A percentile compares a stretch with the other conserved stretches of the same genome.
These are phyloP conservation scores for Aspergillus avenaceus DNA, from an alignment of 495 filamentous ascomycete species.

Conservation along the genomic window DNA sequence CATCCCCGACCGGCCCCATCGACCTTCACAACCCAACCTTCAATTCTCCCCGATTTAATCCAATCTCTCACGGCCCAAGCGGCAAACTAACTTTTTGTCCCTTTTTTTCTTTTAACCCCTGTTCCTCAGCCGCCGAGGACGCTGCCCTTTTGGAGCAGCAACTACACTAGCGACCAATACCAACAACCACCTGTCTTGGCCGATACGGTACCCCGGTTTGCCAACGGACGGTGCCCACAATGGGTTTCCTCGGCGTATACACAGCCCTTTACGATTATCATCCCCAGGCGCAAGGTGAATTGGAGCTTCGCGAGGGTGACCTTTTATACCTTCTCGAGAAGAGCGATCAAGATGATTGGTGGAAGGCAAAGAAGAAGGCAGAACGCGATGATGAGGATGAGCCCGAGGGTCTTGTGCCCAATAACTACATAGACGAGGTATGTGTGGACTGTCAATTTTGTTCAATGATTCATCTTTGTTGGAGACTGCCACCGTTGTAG, in stretches of 20 bases:
- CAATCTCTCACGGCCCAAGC: neutral
- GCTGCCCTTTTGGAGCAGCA: conserved; percentile 20
- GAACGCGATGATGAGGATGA: conserved; percentile 89
- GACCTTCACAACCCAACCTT: conserved; percentile 8
- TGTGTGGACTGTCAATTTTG: conserved; percentile 23
- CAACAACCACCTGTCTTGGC: neutral
- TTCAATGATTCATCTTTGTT: neutral
- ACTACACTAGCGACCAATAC: neutral
- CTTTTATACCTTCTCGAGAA: conserved; percentile 90
- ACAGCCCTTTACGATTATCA: conserved; percentile 90
- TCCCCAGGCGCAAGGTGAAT: conserved; percentile 83
- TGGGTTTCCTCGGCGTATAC: conserved; percentile 88
- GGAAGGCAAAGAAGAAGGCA: conserved; percentile 97
- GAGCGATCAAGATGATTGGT: conserved; percentile 89
- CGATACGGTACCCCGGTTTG: conserved; percentile 6
- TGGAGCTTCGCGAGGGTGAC: conserved; percentile 85
- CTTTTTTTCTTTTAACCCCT: no score
- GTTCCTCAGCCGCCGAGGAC: conserved; percentile 1
- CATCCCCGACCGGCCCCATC: conserved; percentile 14
- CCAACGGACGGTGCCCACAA: conserved; percentile 25
- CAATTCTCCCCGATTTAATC: conserved; percentile 4
- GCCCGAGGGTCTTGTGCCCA: conserved; percentile 87
- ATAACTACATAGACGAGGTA: conserved; percentile 97
- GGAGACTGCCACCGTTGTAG: neutral
- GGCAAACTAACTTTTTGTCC: neutral